Evolutionary conservation across 2,329 filamentous ascomycete species (phyloP), one percentile per base, ranked within the genome.

Genomic region (Botrytis hyacinthi): DNA sequence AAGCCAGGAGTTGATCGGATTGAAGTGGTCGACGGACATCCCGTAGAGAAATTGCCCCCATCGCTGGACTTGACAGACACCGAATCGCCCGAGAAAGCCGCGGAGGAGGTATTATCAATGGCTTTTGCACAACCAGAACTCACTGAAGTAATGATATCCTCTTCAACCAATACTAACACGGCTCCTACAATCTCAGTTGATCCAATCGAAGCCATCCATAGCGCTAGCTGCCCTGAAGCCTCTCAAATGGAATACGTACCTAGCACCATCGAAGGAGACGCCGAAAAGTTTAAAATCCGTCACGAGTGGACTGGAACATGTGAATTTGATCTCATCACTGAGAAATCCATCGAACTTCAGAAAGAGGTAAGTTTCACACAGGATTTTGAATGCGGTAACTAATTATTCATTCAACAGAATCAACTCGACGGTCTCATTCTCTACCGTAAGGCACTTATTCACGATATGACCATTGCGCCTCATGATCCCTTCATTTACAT

Each of bases 231-330:
- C 10, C 26, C 18, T 48, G 16, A 54, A 20, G 51, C 4, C 18
- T 57, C 22, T 3, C n/a, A 69, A 20, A 42, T 54, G 65, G 37
- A 32, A 42, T 10, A 57, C 10, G 16, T 12, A n/a, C 35, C 35
- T 32, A 32, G 2, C 5, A 5, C 16, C 35, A 16, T 26, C 48
- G 29, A 18, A 32, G 48, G 40, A 60, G 20, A 57, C 35, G 44
- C 4, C 1, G 6, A 29, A 20, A 37, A 40, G 12, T 4, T 4
- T n/a, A 37, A 10, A 35, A 74, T 79, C 42, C 73, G 72, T n/a
- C 51, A 69, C 26, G 76, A 78, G 32, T 79, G 78, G 78, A 71
- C 78, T 51, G 78, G 78, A 1, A 78, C 78, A 6, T 75, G 75
- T 32, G 74, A 74, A 5, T 74, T 76, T 32, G 72, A 42, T 32